Conservation (phyloP, 768 basidiomycete species). For the Podaxis sp. region DNA sequence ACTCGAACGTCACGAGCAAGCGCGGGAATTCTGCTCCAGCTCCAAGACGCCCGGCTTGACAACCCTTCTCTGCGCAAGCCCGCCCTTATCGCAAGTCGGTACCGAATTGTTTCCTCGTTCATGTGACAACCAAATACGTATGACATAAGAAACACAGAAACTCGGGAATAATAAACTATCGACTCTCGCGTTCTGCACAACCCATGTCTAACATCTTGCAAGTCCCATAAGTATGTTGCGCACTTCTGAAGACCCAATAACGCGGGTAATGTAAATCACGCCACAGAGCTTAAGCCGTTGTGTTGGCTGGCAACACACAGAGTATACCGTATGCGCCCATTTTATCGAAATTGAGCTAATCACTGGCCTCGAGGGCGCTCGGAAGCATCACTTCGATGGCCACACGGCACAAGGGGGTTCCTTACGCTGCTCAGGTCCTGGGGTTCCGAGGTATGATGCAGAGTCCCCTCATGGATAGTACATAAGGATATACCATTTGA, state of each 20-base stretch:
- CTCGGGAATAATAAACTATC: too few species aligned
- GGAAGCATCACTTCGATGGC: background rate
- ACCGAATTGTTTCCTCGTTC: background rate
- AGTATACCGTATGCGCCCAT: too few species aligned
- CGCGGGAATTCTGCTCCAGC: background rate
- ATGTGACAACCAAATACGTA: background rate
- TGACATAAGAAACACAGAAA: background rate
- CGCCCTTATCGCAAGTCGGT: constrained; percentile 32
- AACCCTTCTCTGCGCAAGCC: constrained; percentile 19
- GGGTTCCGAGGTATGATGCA: background rate
- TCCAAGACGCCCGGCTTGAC: constrained; percentile 17
- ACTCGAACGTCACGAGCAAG: constrained; percentile 34
- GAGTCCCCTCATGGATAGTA: background rate
- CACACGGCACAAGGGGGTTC: too few species aligned
- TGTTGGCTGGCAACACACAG: too few species aligned
- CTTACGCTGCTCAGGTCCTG: background rate
- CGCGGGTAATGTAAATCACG: too few species aligned
- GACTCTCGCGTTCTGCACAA: too few species aligned
- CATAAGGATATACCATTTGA: background rate
- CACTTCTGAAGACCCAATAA: too few species aligned
- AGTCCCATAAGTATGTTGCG: too few species aligned
- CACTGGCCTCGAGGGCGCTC: background rate
- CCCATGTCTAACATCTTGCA: too few species aligned
- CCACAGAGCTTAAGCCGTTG: too few species aligned
- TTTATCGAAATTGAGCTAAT: background rate